A percentile compares a stretch with the other conserved stretches of the same genome.
phyloP scores from a whole-genome alignment of 1,284 basidiomycete genomes.

The Chondrostereum purpureum region DNA sequence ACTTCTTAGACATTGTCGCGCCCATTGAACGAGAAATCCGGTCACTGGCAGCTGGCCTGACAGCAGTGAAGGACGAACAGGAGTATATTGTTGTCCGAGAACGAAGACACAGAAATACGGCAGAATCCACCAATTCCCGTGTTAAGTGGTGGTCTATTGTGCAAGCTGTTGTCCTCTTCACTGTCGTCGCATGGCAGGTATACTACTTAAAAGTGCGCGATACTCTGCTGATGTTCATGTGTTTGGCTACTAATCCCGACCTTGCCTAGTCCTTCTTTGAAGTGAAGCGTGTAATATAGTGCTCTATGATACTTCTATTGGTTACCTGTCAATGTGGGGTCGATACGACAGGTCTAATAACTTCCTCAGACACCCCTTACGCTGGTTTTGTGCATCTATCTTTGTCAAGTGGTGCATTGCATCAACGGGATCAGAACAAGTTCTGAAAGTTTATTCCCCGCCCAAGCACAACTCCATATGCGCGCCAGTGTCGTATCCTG shows the following conservation, averaged over 20 bases:
- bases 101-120: conserved; percentile 88
- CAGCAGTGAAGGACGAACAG: conserved; percentile 96
- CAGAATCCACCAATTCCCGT: conserved; percentile 90
- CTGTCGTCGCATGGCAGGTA: conserved; percentile 93
- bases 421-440: too few species aligned
- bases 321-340: neutral
- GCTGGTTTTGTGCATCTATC: too few species aligned
- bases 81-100: conserved; percentile 97
- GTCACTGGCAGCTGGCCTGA: conserved; percentile 75
- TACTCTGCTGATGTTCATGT: neutral
- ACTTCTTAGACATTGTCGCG: conserved; percentile 62
- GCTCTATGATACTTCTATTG: neutral
- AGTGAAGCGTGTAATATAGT: conserved; percentile 88
- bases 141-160: conserved; percentile 99
- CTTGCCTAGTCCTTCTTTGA: conserved; percentile 77
- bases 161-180: conserved; percentile 82
- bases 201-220: conserved; percentile 88
- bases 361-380: too few species aligned
- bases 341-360: neutral
- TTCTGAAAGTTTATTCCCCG: too few species aligned
- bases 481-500: too few species aligned
- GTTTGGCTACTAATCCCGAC: neutral
- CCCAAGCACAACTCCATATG: too few species aligned
- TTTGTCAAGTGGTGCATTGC: too few species aligned
- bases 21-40: conserved; percentile 97